Conservation (phyloP, 306 rosid genomes). For the Arachis stenosperma region DNA sequence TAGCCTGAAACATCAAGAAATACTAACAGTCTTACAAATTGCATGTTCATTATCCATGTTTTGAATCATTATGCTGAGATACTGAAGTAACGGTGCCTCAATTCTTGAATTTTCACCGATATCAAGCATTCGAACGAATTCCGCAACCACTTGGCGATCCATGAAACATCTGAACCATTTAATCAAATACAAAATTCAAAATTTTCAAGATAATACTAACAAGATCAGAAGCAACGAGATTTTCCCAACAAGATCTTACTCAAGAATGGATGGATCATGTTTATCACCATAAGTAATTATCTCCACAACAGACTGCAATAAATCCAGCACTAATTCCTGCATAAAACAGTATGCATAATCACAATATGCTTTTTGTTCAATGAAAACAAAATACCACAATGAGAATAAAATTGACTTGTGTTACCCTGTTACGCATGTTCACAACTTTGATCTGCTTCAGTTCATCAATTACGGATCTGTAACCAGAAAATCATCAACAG, state of each 20-base stretch:
- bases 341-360: slow-evolving; percentile 13
- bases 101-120: slow-evolving; percentile 64
- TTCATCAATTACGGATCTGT: slow-evolving; percentile 50
- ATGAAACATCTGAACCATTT: slow-evolving; percentile 74
- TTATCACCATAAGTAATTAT: slow-evolving; percentile 81
- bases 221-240: slow-evolving; percentile 17
- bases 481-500: slow-evolving; percentile 16
- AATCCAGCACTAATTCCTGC: slow-evolving; percentile 79
- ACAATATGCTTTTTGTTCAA: background rate
- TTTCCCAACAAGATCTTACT: slow-evolving; percentile 54
- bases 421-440: slow-evolving; percentile 46
- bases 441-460: slow-evolving; percentile 49
- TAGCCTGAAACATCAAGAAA: slow-evolving; percentile 20
- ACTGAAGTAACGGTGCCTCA: slow-evolving; percentile 82
- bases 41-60: slow-evolving; percentile 78
- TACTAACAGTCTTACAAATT: slow-evolving; percentile 62
- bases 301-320: slow-evolving; percentile 81
- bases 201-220: slow-evolving; percentile 22
- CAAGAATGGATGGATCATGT: slow-evolving; percentile 79
- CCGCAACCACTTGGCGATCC: slow-evolving; percentile 83
- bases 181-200: slow-evolving; percentile 26
- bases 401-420: background rate
- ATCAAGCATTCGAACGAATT: slow-evolving; percentile 75
- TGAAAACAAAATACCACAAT: background rate
- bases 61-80: slow-evolving; percentile 86